Percentiles rank a stretch among this genome's conserved stretches.
These are phyloP conservation scores for Aschersonia sp. DNA, from an alignment of 2,329 filamentous ascomycete genomes.

Conservation along the genomic window DNA sequence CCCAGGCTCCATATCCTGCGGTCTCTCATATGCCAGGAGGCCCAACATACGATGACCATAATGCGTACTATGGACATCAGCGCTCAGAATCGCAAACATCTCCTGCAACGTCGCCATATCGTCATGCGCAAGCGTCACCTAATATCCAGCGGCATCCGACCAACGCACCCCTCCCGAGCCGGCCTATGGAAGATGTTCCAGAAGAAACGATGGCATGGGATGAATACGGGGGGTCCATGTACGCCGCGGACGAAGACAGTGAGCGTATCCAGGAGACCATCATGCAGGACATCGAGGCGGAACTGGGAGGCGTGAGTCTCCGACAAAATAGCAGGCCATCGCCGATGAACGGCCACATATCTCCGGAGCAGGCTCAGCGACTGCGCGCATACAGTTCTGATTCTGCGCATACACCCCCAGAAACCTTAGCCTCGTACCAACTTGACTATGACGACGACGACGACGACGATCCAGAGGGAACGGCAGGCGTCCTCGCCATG, in stretches of 20 bases:
- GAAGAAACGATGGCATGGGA: slow-evolving; percentile 27
- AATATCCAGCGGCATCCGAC: slow-evolving; percentile 43
- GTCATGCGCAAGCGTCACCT: slow-evolving; percentile 24
- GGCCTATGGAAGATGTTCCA: slow-evolving; percentile 28
- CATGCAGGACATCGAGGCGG: slow-evolving; percentile 43
- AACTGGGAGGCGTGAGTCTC: slow-evolving; percentile 24
- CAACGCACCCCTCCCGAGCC: slow-evolving; percentile 42
- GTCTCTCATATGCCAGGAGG: slow-evolving; percentile 38
- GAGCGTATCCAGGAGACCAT: slow-evolving; percentile 35
- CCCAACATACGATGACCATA: slow-evolving; percentile 33
- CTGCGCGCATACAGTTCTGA: slow-evolving; percentile 35
- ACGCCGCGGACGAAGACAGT: slow-evolving; percentile 14
- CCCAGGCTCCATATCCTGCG: slow-evolving; percentile 34
- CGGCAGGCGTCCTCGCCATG: slow-evolving; percentile 72
- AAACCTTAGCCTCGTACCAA: slow-evolving; percentile 7
- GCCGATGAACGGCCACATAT: slow-evolving; percentile 29
- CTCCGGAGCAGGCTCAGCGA: slow-evolving; percentile 29
- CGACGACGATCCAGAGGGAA: slow-evolving; percentile 78
- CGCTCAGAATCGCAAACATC: slow-evolving; percentile 37
- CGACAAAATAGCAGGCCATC: slow-evolving; percentile 21
- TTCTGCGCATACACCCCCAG: slow-evolving; percentile 25
- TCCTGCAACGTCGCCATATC: slow-evolving; percentile 27
- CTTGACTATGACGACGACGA: slow-evolving; percentile 27
- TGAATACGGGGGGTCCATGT: slow-evolving; percentile 17
- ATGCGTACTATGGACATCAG: slow-evolving; percentile 26